Evolutionary conservation across 106 monocot genomes (phyloP).

Genomic region (Apostasia ramifera): DNA sequence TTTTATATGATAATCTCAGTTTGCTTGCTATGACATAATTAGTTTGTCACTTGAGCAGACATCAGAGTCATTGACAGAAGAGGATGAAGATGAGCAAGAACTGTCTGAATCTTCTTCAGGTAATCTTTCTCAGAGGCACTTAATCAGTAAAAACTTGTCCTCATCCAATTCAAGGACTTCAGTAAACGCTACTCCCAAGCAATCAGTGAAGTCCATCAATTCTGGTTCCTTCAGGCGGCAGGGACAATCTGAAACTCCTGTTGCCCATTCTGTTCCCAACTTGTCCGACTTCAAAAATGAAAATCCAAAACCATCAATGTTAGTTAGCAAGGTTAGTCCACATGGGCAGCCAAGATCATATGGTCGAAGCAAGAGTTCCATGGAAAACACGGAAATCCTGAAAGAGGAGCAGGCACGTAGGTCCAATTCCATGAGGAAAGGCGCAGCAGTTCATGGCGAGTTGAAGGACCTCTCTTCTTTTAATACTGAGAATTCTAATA

Average conservation of each 20-base stretch:
- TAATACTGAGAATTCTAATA: slow-evolving; percentile 34
- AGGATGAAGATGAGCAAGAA: slow-evolving; percentile 26
- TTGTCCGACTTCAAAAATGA: slow-evolving; percentile 73
- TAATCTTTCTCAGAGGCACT: slow-evolving; percentile 34
- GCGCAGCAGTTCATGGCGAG: slow-evolving; percentile 18
- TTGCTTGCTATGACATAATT: background rate
- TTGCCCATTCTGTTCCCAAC: slow-evolving; percentile 65
- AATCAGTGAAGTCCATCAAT: slow-evolving; percentile 27
- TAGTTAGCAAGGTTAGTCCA: slow-evolving; percentile 20
- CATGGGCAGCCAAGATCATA: slow-evolving; percentile 27
- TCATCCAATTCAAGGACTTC: slow-evolving; percentile 37
- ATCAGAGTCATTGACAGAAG: slow-evolving; percentile 14
- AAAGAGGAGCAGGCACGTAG: slow-evolving; percentile 56
- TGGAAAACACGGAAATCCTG: slow-evolving; percentile 38
- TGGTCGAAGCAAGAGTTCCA: slow-evolving; percentile 57
- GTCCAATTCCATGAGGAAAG: slow-evolving; percentile 57
- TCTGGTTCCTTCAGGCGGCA: slow-evolving; percentile 34
- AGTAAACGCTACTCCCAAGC: slow-evolving; percentile 30
- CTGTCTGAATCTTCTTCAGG: slow-evolving; percentile 46
- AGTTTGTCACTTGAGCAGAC: slow-evolving; percentile 15
- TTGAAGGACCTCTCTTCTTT: slow-evolving; percentile 37
- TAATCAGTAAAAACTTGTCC: slow-evolving; percentile 25
- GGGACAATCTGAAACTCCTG: slow-evolving; percentile 46
- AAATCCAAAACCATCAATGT: slow-evolving; percentile 46
- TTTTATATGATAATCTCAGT: background rate